Conservation (phyloP, 768 basidiomycete species). For the Tephrocybe rancida region DNA sequence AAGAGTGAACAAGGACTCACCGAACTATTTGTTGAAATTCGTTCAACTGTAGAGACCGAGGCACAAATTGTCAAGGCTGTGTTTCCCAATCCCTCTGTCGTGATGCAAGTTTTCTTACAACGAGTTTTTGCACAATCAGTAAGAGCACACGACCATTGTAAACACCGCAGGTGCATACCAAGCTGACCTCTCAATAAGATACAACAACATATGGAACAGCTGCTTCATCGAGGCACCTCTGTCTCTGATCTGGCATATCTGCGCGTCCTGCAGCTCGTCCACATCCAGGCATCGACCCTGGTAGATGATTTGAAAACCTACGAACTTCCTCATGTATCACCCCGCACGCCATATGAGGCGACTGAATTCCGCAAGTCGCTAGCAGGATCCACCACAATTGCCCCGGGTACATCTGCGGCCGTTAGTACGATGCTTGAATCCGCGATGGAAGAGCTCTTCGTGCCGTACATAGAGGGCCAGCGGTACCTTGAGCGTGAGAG, state of each 20-base stretch:
- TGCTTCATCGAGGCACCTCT: constrained; percentile 72
- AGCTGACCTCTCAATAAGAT: constrained; percentile 56
- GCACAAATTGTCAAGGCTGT: constrained; percentile 98
- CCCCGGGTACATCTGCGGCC: constrained; percentile 53
- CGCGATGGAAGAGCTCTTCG: constrained; percentile 94
- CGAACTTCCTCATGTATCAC: constrained; percentile 72
- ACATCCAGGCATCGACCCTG: constrained; percentile 72
- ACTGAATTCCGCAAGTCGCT: constrained; percentile 62
- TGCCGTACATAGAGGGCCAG: constrained; percentile 90
- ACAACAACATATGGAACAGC: constrained; percentile 92
- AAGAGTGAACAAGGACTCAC: constrained; percentile 77
- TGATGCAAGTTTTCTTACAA: constrained; percentile 98
- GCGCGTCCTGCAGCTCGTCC: constrained; percentile 87
- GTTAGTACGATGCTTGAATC: constrained; percentile 89
- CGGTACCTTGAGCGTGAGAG: constrained; percentile 93
- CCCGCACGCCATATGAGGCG: constrained; percentile 65
- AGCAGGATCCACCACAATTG: constrained; percentile 44
- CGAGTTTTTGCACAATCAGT: constrained; percentile 98
- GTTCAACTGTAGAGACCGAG: constrained; percentile 91
- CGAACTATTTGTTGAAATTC: constrained; percentile 85
- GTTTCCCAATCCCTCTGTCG: constrained; percentile 93
- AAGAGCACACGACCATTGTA: constrained; percentile 25
- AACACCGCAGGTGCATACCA: background rate
- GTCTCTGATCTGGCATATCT: constrained; percentile 91
- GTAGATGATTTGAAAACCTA: constrained; percentile 93